phyloP scores from a whole-genome alignment of 352 stramenopile genomes.

The Phytopythium vexans region DNA sequence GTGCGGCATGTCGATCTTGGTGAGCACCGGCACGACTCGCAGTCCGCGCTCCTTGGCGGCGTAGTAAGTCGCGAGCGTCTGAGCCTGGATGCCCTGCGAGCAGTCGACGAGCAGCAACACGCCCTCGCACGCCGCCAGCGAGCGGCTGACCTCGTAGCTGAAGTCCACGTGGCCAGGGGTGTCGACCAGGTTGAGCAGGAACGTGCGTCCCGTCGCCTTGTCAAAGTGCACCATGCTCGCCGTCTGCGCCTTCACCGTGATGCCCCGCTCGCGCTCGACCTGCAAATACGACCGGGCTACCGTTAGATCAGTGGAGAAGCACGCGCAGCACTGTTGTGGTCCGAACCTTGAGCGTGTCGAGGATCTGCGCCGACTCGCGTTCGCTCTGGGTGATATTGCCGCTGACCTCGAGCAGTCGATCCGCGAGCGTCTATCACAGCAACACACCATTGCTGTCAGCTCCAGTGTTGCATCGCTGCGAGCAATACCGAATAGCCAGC shows the following conservation, averaged over 20 bases:
- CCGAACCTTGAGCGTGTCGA: constrained; percentile 89
- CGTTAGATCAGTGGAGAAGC: background rate
- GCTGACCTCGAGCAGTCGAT: constrained; percentile 87
- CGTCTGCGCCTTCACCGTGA: constrained; percentile 98
- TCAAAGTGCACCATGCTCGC: constrained; percentile 94
- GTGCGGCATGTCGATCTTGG: constrained; percentile 98
- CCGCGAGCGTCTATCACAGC: constrained; percentile 69
- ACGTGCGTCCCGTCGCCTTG: constrained; percentile 55
- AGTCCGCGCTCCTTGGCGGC: constrained; percentile 95
- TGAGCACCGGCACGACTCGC: constrained; percentile 95
- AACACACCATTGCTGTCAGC: background rate
- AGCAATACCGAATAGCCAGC: constrained; percentile 1
- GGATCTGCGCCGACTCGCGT: constrained; percentile 77
- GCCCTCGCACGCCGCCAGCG: constrained; percentile 95
- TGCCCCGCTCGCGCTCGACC: constrained; percentile 97
- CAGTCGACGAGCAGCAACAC: constrained; percentile 97
- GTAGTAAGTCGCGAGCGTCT: constrained; percentile 97
- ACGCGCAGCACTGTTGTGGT: background rate
- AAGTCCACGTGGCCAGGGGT: constrained; percentile 98
- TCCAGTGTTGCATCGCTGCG: background rate
- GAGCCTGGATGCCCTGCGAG: constrained; percentile 97
- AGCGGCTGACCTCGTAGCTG: constrained; percentile 96
- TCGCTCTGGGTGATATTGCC: constrained; percentile 88
- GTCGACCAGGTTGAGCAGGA: constrained; percentile 97
- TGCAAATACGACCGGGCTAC: constrained; percentile 7